phyloP scores from a whole-genome alignment of 2,329 filamentous ascomycete genomes.

The Sclerotiophoma versabilis region DNA sequence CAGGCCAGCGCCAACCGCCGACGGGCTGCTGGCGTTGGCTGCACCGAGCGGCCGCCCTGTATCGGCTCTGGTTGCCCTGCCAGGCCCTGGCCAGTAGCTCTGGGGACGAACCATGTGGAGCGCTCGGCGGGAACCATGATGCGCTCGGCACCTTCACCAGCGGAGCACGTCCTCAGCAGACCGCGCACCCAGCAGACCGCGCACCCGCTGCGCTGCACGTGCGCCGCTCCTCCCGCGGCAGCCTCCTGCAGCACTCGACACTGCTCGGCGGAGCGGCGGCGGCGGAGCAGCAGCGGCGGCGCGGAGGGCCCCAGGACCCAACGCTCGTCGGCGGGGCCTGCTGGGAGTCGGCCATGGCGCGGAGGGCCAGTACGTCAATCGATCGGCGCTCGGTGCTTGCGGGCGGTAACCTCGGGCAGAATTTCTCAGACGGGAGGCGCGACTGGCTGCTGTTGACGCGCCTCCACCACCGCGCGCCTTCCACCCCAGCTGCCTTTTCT shows the following conservation, averaged over 20 bases:
- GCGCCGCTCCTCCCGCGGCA: neutral
- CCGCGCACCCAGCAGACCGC: neutral
- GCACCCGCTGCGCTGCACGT: neutral
- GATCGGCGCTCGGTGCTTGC: conserved; percentile 2
- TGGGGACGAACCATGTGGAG: conserved; percentile 8
- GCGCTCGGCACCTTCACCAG: conserved; percentile 7
- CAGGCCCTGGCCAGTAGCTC: conserved; percentile 1
- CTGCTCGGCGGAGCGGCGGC: neutral
- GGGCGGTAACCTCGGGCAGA: conserved; percentile 9
- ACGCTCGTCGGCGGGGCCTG: conserved; percentile 14
- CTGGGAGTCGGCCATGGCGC: no score
- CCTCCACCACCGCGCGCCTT: neutral
- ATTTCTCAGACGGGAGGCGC: conserved; percentile 6
- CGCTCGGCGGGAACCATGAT: conserved; percentile 8
- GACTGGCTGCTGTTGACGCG: conserved; percentile 11
- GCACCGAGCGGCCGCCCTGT: conserved; percentile 7
- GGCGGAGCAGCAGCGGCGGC: neutral
- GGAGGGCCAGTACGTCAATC: conserved; percentile 1
- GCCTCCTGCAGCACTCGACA: neutral
- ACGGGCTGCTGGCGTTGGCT: neutral
- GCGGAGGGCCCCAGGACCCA: conserved; percentile 8
- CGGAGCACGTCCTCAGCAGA: neutral
- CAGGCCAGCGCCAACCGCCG: conserved; percentile 7
- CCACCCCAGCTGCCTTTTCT: neutral
- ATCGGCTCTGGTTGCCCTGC: conserved; percentile 10